Evolutionary conservation across 129 eudicot genomes (phyloP).

Genomic region (Gnaphalium uliginosum): DNA sequence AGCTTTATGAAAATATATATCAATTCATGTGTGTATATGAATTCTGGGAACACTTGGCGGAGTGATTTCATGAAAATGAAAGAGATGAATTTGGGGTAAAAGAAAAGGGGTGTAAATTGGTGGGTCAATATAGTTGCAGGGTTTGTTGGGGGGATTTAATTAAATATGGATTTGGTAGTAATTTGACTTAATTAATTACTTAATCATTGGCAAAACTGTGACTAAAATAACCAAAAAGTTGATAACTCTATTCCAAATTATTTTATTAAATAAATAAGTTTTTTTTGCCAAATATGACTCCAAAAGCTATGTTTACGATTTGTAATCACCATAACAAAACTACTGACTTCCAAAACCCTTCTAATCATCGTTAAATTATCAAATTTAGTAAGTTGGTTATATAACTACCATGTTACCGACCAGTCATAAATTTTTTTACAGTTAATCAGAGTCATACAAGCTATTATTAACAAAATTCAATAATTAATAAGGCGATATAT

Average conservation of each 20-base stretch:
- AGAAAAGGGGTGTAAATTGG: constrained; percentile 35
- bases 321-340: no score
- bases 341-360: no score
- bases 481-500: no score
- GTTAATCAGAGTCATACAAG: no score
- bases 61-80: constrained; percentile 44
- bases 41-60: constrained; percentile 42
- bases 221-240: constrained; percentile 27
- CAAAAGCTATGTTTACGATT: no score
- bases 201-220: not conserved
- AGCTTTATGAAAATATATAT: constrained; percentile 29
- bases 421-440: no score
- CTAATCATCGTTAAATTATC: no score
- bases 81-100: constrained; percentile 1
- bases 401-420: no score
- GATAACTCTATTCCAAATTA: constrained; percentile 2
- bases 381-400: no score
- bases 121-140: constrained; percentile 43
- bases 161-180: constrained; percentile 36
- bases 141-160: constrained; percentile 41
- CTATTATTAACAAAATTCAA: no score
- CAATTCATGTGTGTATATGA: constrained; percentile 20
- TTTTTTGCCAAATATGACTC: no score
- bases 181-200: constrained; percentile 14
- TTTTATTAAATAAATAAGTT: no score